Base-by-base conservation (phyloP, 2,329 filamentous ascomycete species). In the Botrytis porri region DNA sequence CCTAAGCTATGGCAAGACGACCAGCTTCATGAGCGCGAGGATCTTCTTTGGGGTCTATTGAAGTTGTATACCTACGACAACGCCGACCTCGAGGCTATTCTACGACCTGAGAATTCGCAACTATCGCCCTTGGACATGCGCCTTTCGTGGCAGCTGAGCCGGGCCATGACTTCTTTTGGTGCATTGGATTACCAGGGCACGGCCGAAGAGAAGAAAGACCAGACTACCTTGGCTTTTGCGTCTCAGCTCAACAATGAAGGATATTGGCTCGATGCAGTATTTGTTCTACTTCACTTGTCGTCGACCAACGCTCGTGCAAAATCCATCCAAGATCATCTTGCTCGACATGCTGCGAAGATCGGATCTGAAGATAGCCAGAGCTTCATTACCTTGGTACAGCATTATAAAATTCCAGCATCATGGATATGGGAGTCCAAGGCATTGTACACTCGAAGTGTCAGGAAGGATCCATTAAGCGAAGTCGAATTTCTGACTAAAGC, bases 381-480 rank as follows among this genome's bases (percentile, higher is more conserved):
- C 70, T 93, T 90, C 81, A 84, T 82, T 18, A 86, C 87, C 22
- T 84, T 96, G 35, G 87, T 87, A 0, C 84, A 87, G 62, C 89
- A 88, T 45, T 88, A 95, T 70, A 88, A 89, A 75, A 88, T 98
- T 60, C 94, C 95, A 0, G 82, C 86, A 1, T 82, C 87, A 5
- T 97, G 95, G 94, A 86, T 98, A 69, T 97, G 93, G 89, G 89
- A 93, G 74, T 93, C 96, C 29, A 93, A 95, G 80, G 95, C 95
- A 20, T 86, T 95, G 22, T 92, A 92, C 82, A 94, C 94, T 82
- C 92, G 93, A 75, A 90, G 90, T 73, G 89, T 90, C 64, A 89
- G 88, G 78, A 89, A 90, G 75, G 89, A 95, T 80, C 86, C 92
- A 18, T 87, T 86, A 63, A 85, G 86, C 8, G 93, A 97, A 81